Percentiles rank a stretch among this genome's conserved stretches.
Evolutionary conservation across 352 stramenopile genomes (phyloP).

Genomic region (Lagenidium giganteum): DNA sequence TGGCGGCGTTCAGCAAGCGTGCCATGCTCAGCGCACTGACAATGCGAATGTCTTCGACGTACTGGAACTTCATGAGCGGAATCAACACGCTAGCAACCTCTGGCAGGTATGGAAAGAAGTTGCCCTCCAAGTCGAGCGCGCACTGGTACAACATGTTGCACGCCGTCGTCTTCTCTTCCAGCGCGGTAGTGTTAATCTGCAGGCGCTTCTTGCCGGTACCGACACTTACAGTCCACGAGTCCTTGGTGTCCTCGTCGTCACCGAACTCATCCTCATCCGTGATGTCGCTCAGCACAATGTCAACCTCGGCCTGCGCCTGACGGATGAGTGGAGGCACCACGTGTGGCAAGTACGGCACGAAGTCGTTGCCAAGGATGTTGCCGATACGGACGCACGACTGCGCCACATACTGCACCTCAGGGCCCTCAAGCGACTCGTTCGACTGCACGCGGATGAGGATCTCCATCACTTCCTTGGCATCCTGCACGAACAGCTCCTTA

Average conservation of each 20-base stretch:
- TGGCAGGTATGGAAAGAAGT: conserved; percentile 81
- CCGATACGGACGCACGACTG: conserved; percentile 85
- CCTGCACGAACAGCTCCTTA: conserved; percentile 70
- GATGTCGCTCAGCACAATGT: conserved; percentile 77
- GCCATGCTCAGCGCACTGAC: conserved; percentile 73
- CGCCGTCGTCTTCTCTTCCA: conserved; percentile 84
- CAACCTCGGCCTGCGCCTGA: conserved; percentile 74
- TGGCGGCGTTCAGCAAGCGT: conserved; percentile 63
- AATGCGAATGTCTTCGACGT: conserved; percentile 81
- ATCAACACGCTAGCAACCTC: conserved; percentile 72
- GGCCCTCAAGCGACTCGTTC: conserved; percentile 61
- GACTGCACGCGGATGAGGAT: conserved; percentile 74
- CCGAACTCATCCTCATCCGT: conserved; percentile 39
- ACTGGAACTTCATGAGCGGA: conserved; percentile 76
- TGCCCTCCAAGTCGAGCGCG: conserved; percentile 72
- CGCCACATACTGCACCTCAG: conserved; percentile 83
- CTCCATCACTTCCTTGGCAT: conserved; percentile 86
- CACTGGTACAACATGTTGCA: conserved; percentile 89
- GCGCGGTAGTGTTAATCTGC: conserved; percentile 82
- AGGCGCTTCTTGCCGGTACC: conserved; percentile 78
- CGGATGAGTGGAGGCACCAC: conserved; percentile 79
- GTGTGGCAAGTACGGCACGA: conserved; percentile 81
- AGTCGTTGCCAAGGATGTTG: conserved; percentile 83
- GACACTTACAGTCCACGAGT: conserved; percentile 56
- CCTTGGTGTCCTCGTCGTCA: conserved; percentile 41